These are phyloP conservation scores for Tetrahymena elliotti DNA, from an alignment of 73 alveolate genomes.

Conservation along the genomic window DNA sequence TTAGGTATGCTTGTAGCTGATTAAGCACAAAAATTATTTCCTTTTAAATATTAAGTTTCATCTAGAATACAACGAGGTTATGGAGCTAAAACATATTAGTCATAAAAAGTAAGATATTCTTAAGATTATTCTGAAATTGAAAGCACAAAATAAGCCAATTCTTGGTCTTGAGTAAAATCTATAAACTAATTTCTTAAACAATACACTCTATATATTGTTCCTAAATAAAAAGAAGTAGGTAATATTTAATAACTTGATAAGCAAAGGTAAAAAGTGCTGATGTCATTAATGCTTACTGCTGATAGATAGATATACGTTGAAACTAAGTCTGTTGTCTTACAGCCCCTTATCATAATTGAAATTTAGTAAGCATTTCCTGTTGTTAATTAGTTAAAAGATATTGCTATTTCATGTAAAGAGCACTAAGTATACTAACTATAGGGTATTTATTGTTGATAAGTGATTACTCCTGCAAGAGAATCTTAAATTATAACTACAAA, in stretches of 20 bases:
- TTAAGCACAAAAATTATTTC: background rate
- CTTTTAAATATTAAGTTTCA: background rate
- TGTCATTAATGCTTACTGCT: background rate
- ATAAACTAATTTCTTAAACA: background rate
- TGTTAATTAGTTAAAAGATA: background rate
- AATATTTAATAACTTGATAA: background rate
- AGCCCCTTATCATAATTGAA: background rate
- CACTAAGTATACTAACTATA: too few relatives aligned
- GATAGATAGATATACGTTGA: background rate
- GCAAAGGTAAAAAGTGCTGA: background rate
- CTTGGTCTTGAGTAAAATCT: background rate
- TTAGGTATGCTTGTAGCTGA: background rate
- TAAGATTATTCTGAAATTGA: background rate
- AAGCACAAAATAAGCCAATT: background rate
- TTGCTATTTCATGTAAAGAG: background rate
- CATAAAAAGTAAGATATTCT: background rate
- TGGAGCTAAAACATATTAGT: background rate
- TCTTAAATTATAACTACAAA: background rate
- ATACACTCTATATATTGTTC: background rate
- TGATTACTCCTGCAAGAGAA: background rate
- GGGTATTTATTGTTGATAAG: too few relatives aligned
- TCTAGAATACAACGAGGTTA: background rate
- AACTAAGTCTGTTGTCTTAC: background rate
- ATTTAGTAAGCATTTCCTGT: background rate
- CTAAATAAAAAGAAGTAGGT: background rate